A percentile compares a stretch with the other conserved stretches of the same genome.
Conservation (phyloP, 352 stramenopile genomes). For the Globisporangium paroecandrum region DNA sequence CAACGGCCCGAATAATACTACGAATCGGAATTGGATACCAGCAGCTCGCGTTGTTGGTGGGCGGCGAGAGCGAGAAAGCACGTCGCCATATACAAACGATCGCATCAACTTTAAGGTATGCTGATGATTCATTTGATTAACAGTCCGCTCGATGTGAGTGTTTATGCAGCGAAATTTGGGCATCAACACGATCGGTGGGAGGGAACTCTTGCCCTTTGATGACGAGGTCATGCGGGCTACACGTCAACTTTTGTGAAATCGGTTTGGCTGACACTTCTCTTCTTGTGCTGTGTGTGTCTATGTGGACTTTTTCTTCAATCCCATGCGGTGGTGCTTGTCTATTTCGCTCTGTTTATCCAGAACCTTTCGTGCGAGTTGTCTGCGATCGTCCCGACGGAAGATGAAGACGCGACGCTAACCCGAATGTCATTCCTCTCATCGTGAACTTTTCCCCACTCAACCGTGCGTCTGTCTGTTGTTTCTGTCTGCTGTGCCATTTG, state of each 20-base stretch:
- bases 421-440: conserved; percentile 25
- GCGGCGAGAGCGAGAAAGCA: background rate
- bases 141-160: background rate
- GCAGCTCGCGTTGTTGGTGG: background rate
- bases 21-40: background rate
- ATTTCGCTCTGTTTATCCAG: conserved; percentile 5
- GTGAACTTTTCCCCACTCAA: conserved; percentile 3
- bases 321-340: background rate
- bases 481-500: background rate
- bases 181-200: background rate
- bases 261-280: background rate
- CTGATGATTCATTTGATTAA: background rate
- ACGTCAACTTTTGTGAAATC: background rate
- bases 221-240: background rate
- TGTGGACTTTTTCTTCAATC: background rate
- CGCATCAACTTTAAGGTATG: conserved; percentile 10
- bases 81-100: background rate
- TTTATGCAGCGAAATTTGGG: background rate
- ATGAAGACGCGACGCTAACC: conserved; percentile 16
- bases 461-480: background rate
- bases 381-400: conserved; percentile 15
- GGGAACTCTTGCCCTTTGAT: background rate
- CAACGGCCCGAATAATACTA: background rate
- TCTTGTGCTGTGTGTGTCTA: background rate
- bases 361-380: conserved; percentile 25